Conservation (phyloP, 345 rosid genomes). For the Schrenkiella parvula region DNA sequence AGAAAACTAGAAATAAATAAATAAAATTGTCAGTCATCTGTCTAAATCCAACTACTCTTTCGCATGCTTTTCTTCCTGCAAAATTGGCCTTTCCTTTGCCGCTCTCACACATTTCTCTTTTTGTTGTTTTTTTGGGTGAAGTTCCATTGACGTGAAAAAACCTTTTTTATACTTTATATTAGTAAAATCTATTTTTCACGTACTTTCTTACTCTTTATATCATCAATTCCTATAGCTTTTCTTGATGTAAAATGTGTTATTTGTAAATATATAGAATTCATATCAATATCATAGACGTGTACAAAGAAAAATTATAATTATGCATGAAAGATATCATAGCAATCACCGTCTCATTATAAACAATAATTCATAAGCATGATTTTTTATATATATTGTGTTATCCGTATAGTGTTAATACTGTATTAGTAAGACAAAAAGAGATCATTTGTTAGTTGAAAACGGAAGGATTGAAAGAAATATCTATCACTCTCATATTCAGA, state of each 20-base stretch:
- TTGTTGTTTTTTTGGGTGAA: neutral
- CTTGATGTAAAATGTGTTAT: neutral
- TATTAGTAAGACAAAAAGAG: neutral
- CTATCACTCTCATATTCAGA: constrained; percentile 25
- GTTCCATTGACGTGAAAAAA: constrained; percentile 1
- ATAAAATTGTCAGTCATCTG: constrained; percentile 24
- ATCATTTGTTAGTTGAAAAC: neutral
- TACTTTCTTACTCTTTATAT: neutral
- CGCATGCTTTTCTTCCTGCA: constrained; percentile 26
- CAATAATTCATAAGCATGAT: neutral
- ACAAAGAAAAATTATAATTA: neutral
- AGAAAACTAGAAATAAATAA: neutral
- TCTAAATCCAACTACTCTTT: constrained; percentile 30
- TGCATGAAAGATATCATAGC: neutral
- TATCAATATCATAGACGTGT: neutral
- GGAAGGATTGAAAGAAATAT: constrained; percentile 3
- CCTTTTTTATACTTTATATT: neutral
- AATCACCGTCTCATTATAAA: neutral
- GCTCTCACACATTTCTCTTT: constrained; percentile 25
- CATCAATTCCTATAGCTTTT: neutral
- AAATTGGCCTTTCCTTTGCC: constrained; percentile 9
- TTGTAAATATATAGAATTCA: neutral
- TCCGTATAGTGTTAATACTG: neutral
- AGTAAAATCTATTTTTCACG: neutral
- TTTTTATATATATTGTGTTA: neutral